These are phyloP conservation scores for Lagenaria siceraria DNA, from an alignment of 306 rosid species.

Conservation along the genomic window DNA sequence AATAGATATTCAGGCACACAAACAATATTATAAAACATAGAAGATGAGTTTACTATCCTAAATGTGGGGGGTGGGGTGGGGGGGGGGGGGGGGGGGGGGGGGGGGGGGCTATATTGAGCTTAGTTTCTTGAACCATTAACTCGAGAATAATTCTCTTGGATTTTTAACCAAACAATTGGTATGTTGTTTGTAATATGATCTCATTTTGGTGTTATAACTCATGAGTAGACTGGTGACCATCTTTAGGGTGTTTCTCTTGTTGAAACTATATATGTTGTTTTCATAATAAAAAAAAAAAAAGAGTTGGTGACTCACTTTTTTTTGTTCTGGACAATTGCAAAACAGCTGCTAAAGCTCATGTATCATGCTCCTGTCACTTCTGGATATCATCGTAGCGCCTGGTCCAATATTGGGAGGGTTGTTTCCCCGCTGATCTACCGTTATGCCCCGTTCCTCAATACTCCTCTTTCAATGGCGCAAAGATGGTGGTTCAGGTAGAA, in stretches of 20 bases:
- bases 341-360: constrained; percentile 87
- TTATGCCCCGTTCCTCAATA: constrained; percentile 49
- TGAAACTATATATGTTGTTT: not conserved
- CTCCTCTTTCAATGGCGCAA: constrained; percentile 63
- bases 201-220: not conserved
- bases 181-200: not conserved
- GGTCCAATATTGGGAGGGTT: constrained; percentile 61
- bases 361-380: constrained; percentile 79
- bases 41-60: not conserved
- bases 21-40: not conserved
- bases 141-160: not conserved
- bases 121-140: not conserved
- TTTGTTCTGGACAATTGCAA: not conserved
- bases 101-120: no score
- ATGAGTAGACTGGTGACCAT: not conserved
- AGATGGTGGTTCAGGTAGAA: constrained; percentile 94
- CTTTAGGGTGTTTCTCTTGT: not conserved
- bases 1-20: not conserved
- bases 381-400: constrained; percentile 68
- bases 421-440: constrained; percentile 50
- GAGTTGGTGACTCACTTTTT: not conserved
- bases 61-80: not conserved
- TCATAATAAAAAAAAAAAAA: not conserved
- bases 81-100: not conserved
- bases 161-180: not conserved